Percentiles rank a stretch among this genome's conserved stretches.
Evolutionary conservation across 1,284 basidiomycete species (phyloP).

Genomic region (Coniophora puteana): DNA sequence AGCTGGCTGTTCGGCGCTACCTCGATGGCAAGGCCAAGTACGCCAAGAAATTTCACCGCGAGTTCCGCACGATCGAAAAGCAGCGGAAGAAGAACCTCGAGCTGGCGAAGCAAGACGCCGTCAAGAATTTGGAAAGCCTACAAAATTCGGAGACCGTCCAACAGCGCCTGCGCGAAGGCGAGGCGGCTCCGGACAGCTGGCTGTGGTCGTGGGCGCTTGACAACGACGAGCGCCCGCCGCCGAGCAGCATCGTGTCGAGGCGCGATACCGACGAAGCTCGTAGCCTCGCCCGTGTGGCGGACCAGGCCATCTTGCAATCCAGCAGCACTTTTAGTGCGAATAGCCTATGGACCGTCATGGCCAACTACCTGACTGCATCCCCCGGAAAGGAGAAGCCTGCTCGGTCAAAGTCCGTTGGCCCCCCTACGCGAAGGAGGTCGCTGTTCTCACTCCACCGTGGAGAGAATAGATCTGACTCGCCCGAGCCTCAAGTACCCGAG

Average conservation of each 20-base stretch:
- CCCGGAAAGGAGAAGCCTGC: slow-evolving; percentile 26
- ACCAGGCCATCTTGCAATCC: slow-evolving; percentile 54
- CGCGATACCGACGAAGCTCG: slow-evolving; percentile 75
- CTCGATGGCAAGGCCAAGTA: slow-evolving; percentile 53
- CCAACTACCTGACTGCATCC: slow-evolving; percentile 52
- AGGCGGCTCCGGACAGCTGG: slow-evolving; percentile 50
- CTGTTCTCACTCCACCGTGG: slow-evolving; percentile 18
- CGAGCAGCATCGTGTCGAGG: slow-evolving; percentile 77
- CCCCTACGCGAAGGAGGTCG: slow-evolving; percentile 22
- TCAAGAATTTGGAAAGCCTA: slow-evolving; percentile 44
- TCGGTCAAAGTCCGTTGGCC: neutral
- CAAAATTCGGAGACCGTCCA: slow-evolving; percentile 25
- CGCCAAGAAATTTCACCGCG: slow-evolving; percentile 58
- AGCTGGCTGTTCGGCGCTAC: slow-evolving; percentile 62
- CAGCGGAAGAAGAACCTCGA: slow-evolving; percentile 56
- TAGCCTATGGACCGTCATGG: slow-evolving; percentile 63
- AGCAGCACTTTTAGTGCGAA: slow-evolving; percentile 60
- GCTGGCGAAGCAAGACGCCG: slow-evolving; percentile 54
- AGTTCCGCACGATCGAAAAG: slow-evolving; percentile 55
- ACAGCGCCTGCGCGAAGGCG: slow-evolving; percentile 45
- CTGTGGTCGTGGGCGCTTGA: slow-evolving; percentile 76
- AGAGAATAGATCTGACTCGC: slow-evolving; percentile 3
- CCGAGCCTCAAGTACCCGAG: neutral
- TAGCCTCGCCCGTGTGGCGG: slow-evolving; percentile 65
- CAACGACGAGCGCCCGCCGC: slow-evolving; percentile 71